These are phyloP conservation scores for Physocladia obscura DNA, from an alignment of 192 early-diverging fungal genomes.

Conservation along the genomic window DNA sequence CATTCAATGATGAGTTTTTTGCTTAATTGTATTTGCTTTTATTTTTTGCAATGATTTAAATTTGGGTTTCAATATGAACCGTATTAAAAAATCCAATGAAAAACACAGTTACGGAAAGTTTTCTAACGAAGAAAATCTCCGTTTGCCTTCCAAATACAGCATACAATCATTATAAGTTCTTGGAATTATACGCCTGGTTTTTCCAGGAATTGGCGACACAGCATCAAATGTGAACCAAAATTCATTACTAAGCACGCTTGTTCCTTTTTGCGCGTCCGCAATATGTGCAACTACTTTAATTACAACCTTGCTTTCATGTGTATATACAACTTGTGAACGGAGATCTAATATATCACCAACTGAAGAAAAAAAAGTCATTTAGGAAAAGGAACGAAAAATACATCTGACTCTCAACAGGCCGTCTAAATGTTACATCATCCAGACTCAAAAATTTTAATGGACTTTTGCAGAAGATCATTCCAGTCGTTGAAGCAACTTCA, in stretches of 20 bases:
- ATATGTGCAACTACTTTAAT: constrained; percentile 74
- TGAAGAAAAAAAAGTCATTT: background rate
- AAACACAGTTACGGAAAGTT: too few species aligned
- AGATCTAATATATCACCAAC: constrained; percentile 78
- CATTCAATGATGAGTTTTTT: too few species aligned
- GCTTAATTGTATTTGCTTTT: too few species aligned
- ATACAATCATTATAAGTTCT: constrained; percentile 71
- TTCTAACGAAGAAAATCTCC: too few species aligned
- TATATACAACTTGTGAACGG: constrained; percentile 75
- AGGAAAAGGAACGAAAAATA: background rate
- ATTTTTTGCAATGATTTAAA: too few species aligned
- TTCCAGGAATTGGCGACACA: background rate
- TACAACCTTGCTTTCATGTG: constrained; percentile 52
- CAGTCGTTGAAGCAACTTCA: constrained; percentile 61
- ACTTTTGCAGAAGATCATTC: background rate
- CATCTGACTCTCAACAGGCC: constrained; percentile 76
- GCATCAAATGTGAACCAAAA: constrained; percentile 82
- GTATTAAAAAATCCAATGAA: too few species aligned
- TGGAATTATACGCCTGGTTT: constrained; percentile 68
- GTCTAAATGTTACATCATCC: constrained; percentile 65
- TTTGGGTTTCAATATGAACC: too few species aligned
- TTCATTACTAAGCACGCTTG: constrained; percentile 71
- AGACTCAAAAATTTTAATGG: constrained; percentile 25
- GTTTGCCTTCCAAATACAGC: constrained; percentile 24
- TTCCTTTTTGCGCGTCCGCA: constrained; percentile 60